Base-by-base conservation (phyloP, 768 basidiomycete genomes). In the Nevesoporus exiguus region DNA sequence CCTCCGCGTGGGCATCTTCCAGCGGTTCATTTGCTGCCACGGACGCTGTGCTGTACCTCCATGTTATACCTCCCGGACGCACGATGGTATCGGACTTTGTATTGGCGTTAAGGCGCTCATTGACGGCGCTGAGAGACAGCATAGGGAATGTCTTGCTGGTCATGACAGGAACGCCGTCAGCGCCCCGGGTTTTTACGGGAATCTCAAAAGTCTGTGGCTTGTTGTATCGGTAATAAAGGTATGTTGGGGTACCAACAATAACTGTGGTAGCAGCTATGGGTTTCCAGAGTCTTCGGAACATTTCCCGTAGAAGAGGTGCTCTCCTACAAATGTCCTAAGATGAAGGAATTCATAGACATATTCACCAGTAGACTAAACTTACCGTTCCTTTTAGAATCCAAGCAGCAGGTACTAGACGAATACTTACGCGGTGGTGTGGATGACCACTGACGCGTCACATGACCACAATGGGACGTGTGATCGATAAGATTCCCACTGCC, bases 21-120 rank as follows among this genome's bases (percentile, higher is more conserved):
- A 97, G 85, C 8, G 93, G 91, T 55, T 88, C 82, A 65, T 99
- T 99, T 3, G 93, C 88, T 1, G 90, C 76, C 33, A 98, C 74
- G 31, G 78, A 80, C 17, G 91, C 90, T 3, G 88, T 95, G 45
- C 86, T 79, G 71, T 87, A 86, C 59, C 80, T 84, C 90, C 90
- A 92, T 13, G 77, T 71, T 49, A 82, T 71, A 17, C 85, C 83
- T 31, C 75, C 76, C 0, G 81, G 83, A 39, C 81, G 74, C 13
- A 73, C 53, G 43, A 79, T 71, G 19, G 72, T 73, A 50, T 81
- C 72, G 17, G 72, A 71, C 3, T 73, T 74, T 4, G 82, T 80
- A 57, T 81, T 74, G 60, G 82, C 79, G 43, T 68, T 76, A 47
- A 92, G 77, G 22, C 83, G 82, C 15, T 76, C 71, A 47, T 90